A percentile compares a stretch with the other conserved stretches of the same genome.
Conservation (phyloP, 768 basidiomycete species). For the Lyophyllum decastes region DNA sequence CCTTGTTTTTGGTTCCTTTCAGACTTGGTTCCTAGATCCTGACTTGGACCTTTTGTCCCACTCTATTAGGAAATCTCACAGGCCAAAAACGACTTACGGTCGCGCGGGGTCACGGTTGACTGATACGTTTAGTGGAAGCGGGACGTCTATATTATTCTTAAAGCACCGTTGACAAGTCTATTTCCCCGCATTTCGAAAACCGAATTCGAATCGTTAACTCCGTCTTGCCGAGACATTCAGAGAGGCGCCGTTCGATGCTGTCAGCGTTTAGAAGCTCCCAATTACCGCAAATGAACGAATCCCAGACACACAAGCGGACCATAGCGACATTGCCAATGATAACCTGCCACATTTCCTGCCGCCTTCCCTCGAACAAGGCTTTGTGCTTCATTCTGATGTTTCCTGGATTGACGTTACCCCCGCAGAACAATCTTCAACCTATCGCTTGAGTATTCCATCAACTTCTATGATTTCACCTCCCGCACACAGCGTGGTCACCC, state of each 20-base stretch:
- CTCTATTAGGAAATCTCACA: conserved; percentile 56
- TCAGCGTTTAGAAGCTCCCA: not conserved
- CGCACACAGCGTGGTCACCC: not conserved
- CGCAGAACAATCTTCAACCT: not conserved
- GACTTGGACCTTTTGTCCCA: conserved; percentile 6
- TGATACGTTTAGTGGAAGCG: conserved; percentile 20
- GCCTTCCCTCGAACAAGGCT: not conserved
- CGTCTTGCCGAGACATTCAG: not conserved
- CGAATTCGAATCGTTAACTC: not conserved
- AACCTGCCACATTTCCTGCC: not conserved
- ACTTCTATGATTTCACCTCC: not conserved
- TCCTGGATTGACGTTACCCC: not conserved
- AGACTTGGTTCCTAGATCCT: conserved; percentile 3
- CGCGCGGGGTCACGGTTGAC: conserved; percentile 63
- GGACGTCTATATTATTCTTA: not conserved
- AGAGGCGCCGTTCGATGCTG: not conserved
- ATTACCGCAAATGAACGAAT: not conserved
- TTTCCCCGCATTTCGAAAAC: not conserved
- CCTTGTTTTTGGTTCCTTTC: not conserved
- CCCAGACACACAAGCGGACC: not conserved
- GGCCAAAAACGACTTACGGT: conserved; percentile 56
- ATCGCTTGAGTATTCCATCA: not conserved
- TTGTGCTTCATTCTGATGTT: not conserved
- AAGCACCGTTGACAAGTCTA: not conserved
- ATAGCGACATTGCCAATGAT: not conserved